Evolutionary conservation across 805 yeast genomes (phyloP), one percentile per base, ranked within the genome.

Genomic region (Nakazawaea pomicola): DNA sequence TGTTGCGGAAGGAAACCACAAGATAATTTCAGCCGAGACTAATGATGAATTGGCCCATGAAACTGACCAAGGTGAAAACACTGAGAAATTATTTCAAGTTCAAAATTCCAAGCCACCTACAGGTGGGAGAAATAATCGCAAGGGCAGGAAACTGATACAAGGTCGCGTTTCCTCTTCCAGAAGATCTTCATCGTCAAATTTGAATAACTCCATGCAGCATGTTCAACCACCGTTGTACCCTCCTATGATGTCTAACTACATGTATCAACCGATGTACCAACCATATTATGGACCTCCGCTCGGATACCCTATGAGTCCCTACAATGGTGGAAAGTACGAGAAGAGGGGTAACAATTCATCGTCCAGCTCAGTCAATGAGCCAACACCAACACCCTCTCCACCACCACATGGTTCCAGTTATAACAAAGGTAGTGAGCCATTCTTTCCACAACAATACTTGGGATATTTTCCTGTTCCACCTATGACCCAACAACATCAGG

Each of bases 331-430:
- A 16, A 32, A 19, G 6, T 16, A 32, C 12, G 24, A 25, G 5
- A 24, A 33, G 16, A 25, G 37, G n/a, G 17, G 28, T 25, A 18
- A 27, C 18, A 34, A 34, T 17, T 41, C 44, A 2, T 41, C 44
- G 8, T 35, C 44, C 7, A 31, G 36, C 19, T 34, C 40, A 27
- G 3, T 31, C 7, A 25, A 41, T 30, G 40, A 41, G n/a, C 19
- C 38, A 15, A 33, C 31, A 10, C 7, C 41, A 16, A 24, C 36
- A 24, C 36, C 41, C 4, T 32, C 41, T 24, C 36, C 41, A n/a
- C 25, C 41, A 6, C 36, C 41, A 31, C 23, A 31, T 19, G 29
- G 29, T 7, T 20, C 19, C 6, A 14, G 21, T 19, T 31, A 29
- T 15, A 28, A 25, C 12, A 32, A 32, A 20, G 15, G 20, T 24